Percentiles rank a stretch among this genome's conserved stretches.
These are phyloP conservation scores for Juncus effusus DNA, from an alignment of 176 grass and related monocot species.

Conservation along the genomic window DNA sequence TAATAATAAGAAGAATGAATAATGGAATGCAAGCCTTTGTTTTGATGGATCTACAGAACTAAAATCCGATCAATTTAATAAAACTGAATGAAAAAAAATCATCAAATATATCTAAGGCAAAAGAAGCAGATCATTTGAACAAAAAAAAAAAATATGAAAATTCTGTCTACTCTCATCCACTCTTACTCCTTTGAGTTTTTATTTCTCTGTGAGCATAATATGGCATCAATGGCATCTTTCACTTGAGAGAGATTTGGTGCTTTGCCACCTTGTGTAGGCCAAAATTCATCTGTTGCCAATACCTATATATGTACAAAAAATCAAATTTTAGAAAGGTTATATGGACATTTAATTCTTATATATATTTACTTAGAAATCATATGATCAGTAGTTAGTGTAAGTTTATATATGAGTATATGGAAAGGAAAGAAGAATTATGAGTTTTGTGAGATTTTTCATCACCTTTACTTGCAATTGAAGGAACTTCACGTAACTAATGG, in stretches of 20 bases:
- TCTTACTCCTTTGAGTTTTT: conserved; percentile 29
- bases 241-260: conserved; percentile 80
- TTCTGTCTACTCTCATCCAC: neutral
- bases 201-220: conserved; percentile 58
- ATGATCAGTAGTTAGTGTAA: neutral
- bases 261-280: conserved; percentile 84
- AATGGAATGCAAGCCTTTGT: neutral
- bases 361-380: too few species aligned
- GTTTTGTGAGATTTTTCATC: neutral
- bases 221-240: conserved; percentile 78
- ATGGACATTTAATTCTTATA: neutral
- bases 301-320: conserved; percentile 39
- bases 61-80: neutral
- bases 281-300: conserved; percentile 89
- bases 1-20: neutral
- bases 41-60: neutral
- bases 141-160: neutral
- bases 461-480: conserved; percentile 97
- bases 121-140: neutral
- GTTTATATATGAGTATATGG: neutral
- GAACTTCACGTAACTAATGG: conserved; percentile 94
- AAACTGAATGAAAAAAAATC: neutral
- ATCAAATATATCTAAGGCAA: conserved; percentile 6
- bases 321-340: neutral
- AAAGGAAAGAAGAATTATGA: neutral